phyloP scores from a whole-genome alignment of 352 stramenopile genomes.

The Phytophthora cryptogea region DNA sequence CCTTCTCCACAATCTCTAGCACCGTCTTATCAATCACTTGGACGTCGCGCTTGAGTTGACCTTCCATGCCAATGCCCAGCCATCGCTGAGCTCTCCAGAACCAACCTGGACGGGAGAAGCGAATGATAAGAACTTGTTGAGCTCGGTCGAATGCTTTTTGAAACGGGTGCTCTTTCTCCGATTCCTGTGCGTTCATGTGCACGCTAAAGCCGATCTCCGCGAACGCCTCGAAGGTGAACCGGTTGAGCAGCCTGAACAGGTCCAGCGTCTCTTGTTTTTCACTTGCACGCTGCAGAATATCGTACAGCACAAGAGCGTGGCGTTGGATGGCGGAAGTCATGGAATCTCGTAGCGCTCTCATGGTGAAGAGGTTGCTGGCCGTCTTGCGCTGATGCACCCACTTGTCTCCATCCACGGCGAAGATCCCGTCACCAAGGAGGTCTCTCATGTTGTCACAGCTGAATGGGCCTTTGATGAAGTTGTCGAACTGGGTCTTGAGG shows the following conservation, averaged over 20 bases:
- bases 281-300: slow-evolving; percentile 19
- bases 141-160: slow-evolving; percentile 55
- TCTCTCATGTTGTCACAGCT: slow-evolving; percentile 43
- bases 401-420: slow-evolving; percentile 52
- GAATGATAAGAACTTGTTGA: slow-evolving; percentile 34
- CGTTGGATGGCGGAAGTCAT: slow-evolving; percentile 39
- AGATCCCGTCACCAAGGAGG: slow-evolving; percentile 72
- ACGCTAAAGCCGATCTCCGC: slow-evolving; percentile 71
- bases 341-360: slow-evolving; percentile 39
- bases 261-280: slow-evolving; percentile 29
- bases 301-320: slow-evolving; percentile 21
- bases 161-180: slow-evolving; percentile 48
- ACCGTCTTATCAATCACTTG: slow-evolving; percentile 45
- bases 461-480: slow-evolving; percentile 60
- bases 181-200: slow-evolving; percentile 38
- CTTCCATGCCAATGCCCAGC: slow-evolving; percentile 40
- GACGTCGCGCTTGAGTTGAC: slow-evolving; percentile 33
- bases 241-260: slow-evolving; percentile 45
- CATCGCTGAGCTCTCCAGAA: slow-evolving; percentile 53
- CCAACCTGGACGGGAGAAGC: slow-evolving; percentile 43
- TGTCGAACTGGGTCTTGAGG: slow-evolving; percentile 63
- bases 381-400: slow-evolving; percentile 82
- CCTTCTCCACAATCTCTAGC: slow-evolving; percentile 43
- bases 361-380: slow-evolving; percentile 85
- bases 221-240: slow-evolving; percentile 73